Evolutionary conservation across 805 yeast species (phyloP).

Genomic region (Candida xyloterini): DNA sequence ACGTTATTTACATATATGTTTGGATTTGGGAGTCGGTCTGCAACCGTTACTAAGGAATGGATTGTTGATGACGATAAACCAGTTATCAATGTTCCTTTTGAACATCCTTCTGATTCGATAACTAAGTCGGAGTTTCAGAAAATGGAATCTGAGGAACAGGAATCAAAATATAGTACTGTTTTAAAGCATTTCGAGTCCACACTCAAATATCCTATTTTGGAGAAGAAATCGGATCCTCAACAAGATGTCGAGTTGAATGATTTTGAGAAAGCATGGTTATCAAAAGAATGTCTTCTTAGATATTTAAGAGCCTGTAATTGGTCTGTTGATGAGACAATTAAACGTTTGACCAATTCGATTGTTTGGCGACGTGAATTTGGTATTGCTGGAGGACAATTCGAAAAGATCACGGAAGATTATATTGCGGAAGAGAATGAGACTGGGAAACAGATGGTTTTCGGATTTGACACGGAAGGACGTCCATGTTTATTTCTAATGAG

Average conservation of each 20-base stretch:
- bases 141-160: slow-evolving; percentile 49
- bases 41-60: slow-evolving; percentile 25
- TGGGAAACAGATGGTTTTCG: slow-evolving; percentile 87
- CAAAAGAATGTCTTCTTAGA: slow-evolving; percentile 84
- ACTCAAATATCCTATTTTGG: slow-evolving; percentile 47
- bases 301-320: slow-evolving; percentile 93
- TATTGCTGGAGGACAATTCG: slow-evolving; percentile 48
- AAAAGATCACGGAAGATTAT: slow-evolving; percentile 49
- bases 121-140: slow-evolving; percentile 44
- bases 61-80: slow-evolving; percentile 25
- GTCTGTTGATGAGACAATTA: slow-evolving; percentile 65
- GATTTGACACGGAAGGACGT: slow-evolving; percentile 85
- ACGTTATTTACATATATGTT: slow-evolving; percentile 23
- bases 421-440: slow-evolving; percentile 74
- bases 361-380: slow-evolving; percentile 97
- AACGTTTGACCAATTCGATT: slow-evolving; percentile 69
- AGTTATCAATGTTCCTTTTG: slow-evolving; percentile 44
- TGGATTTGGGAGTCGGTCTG: slow-evolving; percentile 27
- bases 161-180: slow-evolving; percentile 54
- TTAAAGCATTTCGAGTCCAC: slow-evolving; percentile 55
- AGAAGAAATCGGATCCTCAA: slow-evolving; percentile 35
- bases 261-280: slow-evolving; percentile 83
- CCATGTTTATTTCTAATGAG: slow-evolving; percentile 89
- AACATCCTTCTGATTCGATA: slow-evolving; percentile 40
- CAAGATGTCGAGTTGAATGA: slow-evolving; percentile 38